Percentiles rank a stretch among this genome's conserved stretches.
Evolutionary conservation across 768 basidiomycete genomes (phyloP).

Genomic region (Kwoniella bestiolae): DNA sequence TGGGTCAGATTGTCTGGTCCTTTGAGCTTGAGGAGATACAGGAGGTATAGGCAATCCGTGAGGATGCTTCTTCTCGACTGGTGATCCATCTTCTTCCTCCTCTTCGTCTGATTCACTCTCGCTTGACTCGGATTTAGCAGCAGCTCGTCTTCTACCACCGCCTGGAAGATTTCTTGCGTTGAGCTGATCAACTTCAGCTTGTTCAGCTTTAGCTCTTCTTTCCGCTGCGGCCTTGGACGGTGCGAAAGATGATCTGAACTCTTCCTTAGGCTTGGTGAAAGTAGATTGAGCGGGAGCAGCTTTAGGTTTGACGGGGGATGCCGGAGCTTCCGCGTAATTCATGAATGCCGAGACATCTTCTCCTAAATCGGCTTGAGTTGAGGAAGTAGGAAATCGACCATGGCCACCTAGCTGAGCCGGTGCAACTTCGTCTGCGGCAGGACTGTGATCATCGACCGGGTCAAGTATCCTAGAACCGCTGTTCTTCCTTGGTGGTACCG

Average conservation of each 20-base stretch:
- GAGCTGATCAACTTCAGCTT: constrained; percentile 78
- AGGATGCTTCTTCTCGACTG: constrained; percentile 16
- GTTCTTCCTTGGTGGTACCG: constrained; percentile 49
- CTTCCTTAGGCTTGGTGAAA: constrained; percentile 42
- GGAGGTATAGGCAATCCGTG: constrained; percentile 14
- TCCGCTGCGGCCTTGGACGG: constrained; percentile 81
- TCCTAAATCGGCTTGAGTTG: constrained; percentile 36
- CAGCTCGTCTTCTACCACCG: constrained; percentile 62
- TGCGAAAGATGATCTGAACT: constrained; percentile 84
- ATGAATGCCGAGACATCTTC: constrained; percentile 51
- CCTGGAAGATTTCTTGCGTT: constrained; percentile 76
- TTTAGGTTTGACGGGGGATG: constrained; percentile 36
- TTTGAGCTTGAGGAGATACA: neutral
- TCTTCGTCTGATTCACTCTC: constrained; percentile 84
- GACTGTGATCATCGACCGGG: constrained; percentile 47
- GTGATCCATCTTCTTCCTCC: constrained; percentile 63
- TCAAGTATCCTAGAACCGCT: constrained; percentile 31
- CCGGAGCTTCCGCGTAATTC: constrained; percentile 43
- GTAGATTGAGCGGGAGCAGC: constrained; percentile 16
- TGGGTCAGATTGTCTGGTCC: constrained; percentile 21
- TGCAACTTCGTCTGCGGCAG: neutral
- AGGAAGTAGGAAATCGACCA: constrained; percentile 6
- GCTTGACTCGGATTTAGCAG: constrained; percentile 60
- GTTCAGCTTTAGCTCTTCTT: constrained; percentile 80
- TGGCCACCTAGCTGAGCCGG: neutral